Evolutionary conservation across 345 rosid species (phyloP).

Genomic region (Acer saccharum): DNA sequence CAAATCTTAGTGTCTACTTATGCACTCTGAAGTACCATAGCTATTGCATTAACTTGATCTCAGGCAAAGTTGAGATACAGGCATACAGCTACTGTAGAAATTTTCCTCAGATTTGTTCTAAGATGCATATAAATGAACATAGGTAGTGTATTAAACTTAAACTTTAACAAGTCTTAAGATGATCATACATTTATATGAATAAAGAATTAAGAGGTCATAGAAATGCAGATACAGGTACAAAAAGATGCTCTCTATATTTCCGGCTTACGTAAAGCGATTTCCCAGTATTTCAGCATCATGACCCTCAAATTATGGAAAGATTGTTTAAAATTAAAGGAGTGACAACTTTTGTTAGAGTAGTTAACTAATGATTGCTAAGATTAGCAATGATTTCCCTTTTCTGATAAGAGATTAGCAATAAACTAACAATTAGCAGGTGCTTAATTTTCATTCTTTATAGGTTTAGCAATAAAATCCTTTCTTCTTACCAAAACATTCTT

Average conservation of each 20-base stretch:
- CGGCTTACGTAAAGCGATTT: background rate
- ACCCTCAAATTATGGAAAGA: background rate
- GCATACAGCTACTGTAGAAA: background rate
- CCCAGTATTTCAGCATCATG: background rate
- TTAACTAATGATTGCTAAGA: background rate
- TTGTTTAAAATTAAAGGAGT: background rate
- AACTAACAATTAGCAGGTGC: background rate
- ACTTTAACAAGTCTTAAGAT: background rate
- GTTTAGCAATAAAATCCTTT: background rate
- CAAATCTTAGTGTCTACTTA: background rate
- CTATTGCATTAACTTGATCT: background rate
- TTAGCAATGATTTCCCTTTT: no score
- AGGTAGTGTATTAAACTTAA: background rate
- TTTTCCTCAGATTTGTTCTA: background rate
- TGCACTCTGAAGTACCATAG: background rate
- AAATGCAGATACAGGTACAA: background rate
- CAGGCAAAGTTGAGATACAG: background rate
- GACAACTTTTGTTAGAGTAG: background rate
- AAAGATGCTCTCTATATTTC: background rate
- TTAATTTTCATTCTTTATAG: background rate
- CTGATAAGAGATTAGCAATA: background rate
- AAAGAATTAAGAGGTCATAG: background rate
- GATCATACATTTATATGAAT: background rate
- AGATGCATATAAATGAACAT: background rate
- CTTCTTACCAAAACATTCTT: background rate